Base-by-base conservation (phyloP, 2,329 filamentous ascomycete species). In the Aspergillus latus region DNA sequence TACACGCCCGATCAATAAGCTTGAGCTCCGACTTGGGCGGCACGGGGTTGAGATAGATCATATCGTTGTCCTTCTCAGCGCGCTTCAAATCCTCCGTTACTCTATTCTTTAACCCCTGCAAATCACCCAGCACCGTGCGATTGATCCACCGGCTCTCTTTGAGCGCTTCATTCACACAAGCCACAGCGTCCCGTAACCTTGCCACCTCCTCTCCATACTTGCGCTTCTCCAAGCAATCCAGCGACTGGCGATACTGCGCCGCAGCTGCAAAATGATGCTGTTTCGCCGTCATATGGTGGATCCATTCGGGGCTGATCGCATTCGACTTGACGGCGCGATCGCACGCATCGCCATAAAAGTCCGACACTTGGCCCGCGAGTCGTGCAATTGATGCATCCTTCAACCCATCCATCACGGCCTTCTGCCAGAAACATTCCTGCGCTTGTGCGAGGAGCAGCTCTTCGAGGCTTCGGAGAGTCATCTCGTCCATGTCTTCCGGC, bases 351-450 rank as follows among this genome's bases (percentile, higher is more conserved):
- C 86, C 89, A 74, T 97, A 99, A 43, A 96, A 83, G 68, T 99
- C 94, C 2, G 90, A 95, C 3, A 97, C 92, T 59, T 91, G 86
- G 3, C 91, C 91, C 4, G 94, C 92, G 15, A 99, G 80, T 71
- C 95, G 94, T 2, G 94, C 90, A 59, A 99, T 96, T 0, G 88
- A 90, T 1, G 86, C 89, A 70, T 99, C 94, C 72, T 96, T 97
- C 76, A 96, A 86, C 26, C 88, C 87, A 70, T 97, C 93, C 78
- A 95, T 92, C 57, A 96, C 92, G 0, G 94, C 93, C 72, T 96
- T 97, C 65, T 94, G 89, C 94, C 94, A 99, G 74, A 94, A 97
- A 71, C 92, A 97, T 76, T 99, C 94, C 70, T 99, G 94, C 29
- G 89, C 92, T 71, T 99, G 92, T 1, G 92, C 93, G 8, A 99